Conservation (phyloP, 768 basidiomycete genomes). For the Suillus luteus region DNA sequence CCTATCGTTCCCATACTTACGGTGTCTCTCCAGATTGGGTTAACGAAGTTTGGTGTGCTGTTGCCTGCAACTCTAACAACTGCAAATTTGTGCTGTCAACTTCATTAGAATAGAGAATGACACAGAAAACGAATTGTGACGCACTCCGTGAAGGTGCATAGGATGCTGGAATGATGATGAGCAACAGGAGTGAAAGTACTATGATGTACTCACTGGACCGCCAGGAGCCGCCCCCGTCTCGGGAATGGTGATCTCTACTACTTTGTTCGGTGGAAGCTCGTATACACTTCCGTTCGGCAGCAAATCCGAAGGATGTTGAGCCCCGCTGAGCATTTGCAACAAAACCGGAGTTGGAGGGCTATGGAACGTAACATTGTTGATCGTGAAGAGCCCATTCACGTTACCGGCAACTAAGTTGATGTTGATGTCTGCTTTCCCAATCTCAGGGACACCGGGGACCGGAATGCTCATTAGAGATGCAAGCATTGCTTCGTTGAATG, state of each 20-base stretch:
- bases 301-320: constrained; percentile 47
- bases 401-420: constrained; percentile 25
- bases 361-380: constrained; percentile 38
- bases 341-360: constrained; percentile 52
- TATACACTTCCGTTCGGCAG: constrained; percentile 52
- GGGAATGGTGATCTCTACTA: constrained; percentile 49
- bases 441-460: constrained; percentile 34
- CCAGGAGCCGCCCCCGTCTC: constrained; percentile 35
- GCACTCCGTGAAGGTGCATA: constrained; percentile 43
- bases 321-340: constrained; percentile 60
- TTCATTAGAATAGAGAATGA: constrained; percentile 1
- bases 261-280: constrained; percentile 46
- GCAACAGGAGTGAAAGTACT: background rate
- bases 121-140: constrained; percentile 12
- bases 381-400: constrained; percentile 17
- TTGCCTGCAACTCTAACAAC: constrained; percentile 40
- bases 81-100: constrained; percentile 38
- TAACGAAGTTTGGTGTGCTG: constrained; percentile 35
- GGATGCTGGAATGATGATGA: constrained; percentile 31
- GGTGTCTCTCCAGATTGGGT: constrained; percentile 39
- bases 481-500: constrained; percentile 37
- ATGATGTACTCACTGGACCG: constrained; percentile 29
- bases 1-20: constrained; percentile 35
- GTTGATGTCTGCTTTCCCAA: constrained; percentile 37
- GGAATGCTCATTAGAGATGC: constrained; percentile 31